A percentile compares a stretch with the other conserved stretches of the same genome.
phyloP scores from a whole-genome alignment of 2,329 filamentous ascomycete genomes.

The Purpureocillium lavendulum region DNA sequence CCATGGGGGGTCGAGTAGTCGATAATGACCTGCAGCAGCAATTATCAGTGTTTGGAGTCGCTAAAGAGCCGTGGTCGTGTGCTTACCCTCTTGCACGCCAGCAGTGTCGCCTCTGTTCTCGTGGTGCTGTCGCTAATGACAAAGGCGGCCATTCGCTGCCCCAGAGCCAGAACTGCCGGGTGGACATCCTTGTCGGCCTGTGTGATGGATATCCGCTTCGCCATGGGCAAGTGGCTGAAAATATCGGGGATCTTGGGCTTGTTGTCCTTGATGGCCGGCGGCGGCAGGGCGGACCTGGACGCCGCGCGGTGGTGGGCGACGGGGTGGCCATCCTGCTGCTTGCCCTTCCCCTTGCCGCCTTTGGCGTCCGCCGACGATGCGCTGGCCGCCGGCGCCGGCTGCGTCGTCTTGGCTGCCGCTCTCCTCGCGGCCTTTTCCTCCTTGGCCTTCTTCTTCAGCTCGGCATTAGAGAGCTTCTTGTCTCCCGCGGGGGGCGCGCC shows the following conservation, averaged over 20 bases:
- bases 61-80: no score
- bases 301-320: constrained; percentile 23
- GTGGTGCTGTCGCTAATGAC: constrained; percentile 83
- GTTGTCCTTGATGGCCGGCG: constrained; percentile 36
- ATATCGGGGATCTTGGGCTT: constrained; percentile 58
- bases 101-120: constrained; percentile 75
- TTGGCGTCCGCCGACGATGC: constrained; percentile 36
- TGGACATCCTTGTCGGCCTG: constrained; percentile 71
- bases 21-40: constrained; percentile 62
- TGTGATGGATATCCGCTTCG: constrained; percentile 43
- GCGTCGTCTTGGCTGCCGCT: constrained; percentile 55
- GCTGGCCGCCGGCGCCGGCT: constrained; percentile 25
- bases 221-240: constrained; percentile 77
- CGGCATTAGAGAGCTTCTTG: constrained; percentile 61
- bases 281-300: constrained; percentile 20
- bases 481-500: constrained; percentile 21
- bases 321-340: constrained; percentile 34
- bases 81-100: constrained; percentile 76
- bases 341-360: constrained; percentile 32
- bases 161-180: constrained; percentile 74
- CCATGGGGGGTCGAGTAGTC: constrained; percentile 85
- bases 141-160: constrained; percentile 86
- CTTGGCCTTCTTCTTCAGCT: constrained; percentile 82
- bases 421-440: constrained; percentile 85
- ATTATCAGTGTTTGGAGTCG: not conserved